Evolutionary conservation across 2,329 filamentous ascomycete species (phyloP), one percentile per base, ranked within the genome.

Genomic region (Xenoacremonium recifei): DNA sequence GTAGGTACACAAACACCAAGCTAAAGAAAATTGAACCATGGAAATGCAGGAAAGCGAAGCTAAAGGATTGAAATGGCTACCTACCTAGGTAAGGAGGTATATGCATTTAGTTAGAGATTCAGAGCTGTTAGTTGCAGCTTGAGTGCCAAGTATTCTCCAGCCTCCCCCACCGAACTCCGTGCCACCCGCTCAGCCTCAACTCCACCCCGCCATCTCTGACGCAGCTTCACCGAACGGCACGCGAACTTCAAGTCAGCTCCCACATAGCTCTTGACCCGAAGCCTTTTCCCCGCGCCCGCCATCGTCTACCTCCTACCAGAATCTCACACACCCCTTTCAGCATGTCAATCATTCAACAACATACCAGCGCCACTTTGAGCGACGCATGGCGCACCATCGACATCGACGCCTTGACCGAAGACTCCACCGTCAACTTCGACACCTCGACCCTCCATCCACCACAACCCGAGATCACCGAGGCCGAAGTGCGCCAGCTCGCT

Each of bases 361-460:
- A 82, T 67, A 79, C 75, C 37, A 68, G 71, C 45, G 76, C 77
- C 42, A 73, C 80, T 54, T 73, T 85, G 41, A 71, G 71, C 66
- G 81, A 85, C 55, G 77, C 79, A 61, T 85, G 81, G 81, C 88
- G 91, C 67, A 96, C 89, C 54, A 93, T 96, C 77, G 89, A 96
- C 77, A 86, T 96, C 67, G 91, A 96, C 66, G 84, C 85, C 55
- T 79, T 95, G 58, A 87, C 93, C 66, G 89, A 91, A 45, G 91
- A 97, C 68, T 93, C 89, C 58, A 81, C 87, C 53, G 73, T 82
- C 68, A 97, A 96, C 79, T 97, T 97, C 72, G 88, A 95, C 69
- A 82, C 88, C 50, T 80, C 85, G 45, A 89, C 89, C 15, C 82
- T 97, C 57, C 84, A 87, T 53, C 89, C 91, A 25, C 79, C 86